Evolutionary conservation across 306 rosid genomes (phyloP).

Genomic region (Hylodesmum podocarpum): DNA sequence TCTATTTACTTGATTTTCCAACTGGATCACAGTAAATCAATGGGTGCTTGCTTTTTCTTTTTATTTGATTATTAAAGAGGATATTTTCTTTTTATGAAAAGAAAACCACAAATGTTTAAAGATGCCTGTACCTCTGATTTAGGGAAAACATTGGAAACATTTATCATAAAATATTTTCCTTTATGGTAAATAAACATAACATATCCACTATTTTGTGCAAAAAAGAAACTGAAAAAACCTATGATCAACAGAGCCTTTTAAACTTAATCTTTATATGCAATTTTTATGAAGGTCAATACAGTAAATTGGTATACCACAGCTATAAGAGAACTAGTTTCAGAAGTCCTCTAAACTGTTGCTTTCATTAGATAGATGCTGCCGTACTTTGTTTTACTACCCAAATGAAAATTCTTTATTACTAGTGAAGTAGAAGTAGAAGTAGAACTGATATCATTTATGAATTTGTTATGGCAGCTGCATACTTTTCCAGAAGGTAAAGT

Average conservation of each 20-base stretch:
- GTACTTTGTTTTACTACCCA: not conserved
- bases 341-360: not conserved
- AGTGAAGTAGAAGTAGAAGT: not conserved
- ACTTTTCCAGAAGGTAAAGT: conserved; percentile 98
- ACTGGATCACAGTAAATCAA: not conserved
- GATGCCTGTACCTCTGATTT: not conserved
- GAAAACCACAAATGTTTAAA: not conserved
- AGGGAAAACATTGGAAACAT: not conserved
- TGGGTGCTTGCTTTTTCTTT: not conserved
- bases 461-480: conserved; percentile 58
- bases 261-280: not conserved
- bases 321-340: conserved; percentile 11
- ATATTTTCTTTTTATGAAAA: not conserved
- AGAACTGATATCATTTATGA: conserved; percentile 21
- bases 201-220: not conserved
- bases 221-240: not conserved
- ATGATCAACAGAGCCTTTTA: not conserved
- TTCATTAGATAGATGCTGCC: not conserved
- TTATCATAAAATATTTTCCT: not conserved
- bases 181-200: not conserved
- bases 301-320: not conserved
- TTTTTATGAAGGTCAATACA: not conserved
- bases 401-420: not conserved
- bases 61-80: not conserved
- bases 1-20: not conserved